Percentiles rank a stretch among this genome's conserved stretches.
These are phyloP conservation scores for Paramecium tetraurelia DNA, from an alignment of 73 alveolate species.

Conservation along the genomic window DNA sequence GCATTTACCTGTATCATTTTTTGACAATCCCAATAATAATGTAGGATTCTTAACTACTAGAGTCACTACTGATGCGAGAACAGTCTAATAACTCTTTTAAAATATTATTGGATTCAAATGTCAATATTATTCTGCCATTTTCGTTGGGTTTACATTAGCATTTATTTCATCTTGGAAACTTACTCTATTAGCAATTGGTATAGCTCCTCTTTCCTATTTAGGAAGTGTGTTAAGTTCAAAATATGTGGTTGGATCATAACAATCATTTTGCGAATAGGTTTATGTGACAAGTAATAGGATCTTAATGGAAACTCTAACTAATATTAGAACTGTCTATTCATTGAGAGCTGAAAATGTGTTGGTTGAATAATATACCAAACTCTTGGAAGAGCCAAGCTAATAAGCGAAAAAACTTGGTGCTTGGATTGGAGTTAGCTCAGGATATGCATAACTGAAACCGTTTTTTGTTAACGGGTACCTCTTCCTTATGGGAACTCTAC, in stretches of 20 bases:
- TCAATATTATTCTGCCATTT: constrained; percentile 3
- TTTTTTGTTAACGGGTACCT: background rate
- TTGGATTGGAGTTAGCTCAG: constrained; percentile 33
- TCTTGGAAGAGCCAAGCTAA: background rate
- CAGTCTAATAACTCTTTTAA: background rate
- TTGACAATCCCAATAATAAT: constrained; percentile 31
- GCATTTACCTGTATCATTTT: constrained; percentile 15
- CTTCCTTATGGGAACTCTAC: background rate
- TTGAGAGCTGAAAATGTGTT: constrained; percentile 42
- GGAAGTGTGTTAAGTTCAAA: background rate
- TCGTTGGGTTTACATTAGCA: constrained; percentile 37
- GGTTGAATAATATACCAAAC: background rate
- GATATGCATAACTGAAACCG: background rate
- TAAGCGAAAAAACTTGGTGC: constrained; percentile 30
- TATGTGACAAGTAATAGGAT: constrained; percentile 8
- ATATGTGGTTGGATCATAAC: background rate
- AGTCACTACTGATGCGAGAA: constrained; percentile 9
- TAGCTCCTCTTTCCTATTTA: constrained; percentile 1
- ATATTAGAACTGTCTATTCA: constrained; percentile 55
- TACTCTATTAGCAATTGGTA: constrained; percentile 41
- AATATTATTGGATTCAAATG: constrained; percentile 18
- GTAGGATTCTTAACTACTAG: constrained; percentile 48
- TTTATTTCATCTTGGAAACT: constrained; percentile 42
- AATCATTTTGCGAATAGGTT: constrained; percentile 8
- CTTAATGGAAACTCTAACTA: constrained; percentile 56